phyloP scores from a whole-genome alignment of 345 rosid species.

The Hibiscus syriacus region DNA sequence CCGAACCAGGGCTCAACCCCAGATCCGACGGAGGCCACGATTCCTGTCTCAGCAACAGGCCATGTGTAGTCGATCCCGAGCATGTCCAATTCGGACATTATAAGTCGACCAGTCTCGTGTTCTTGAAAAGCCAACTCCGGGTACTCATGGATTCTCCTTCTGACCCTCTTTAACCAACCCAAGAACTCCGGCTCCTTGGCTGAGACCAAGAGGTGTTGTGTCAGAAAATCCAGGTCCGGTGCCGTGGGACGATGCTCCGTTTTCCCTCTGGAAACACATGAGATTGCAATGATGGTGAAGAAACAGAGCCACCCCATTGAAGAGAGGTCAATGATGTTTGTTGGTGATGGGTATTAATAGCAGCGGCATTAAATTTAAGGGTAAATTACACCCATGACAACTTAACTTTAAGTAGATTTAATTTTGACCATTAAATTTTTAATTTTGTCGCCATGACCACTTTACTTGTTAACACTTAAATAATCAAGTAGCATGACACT shows the following conservation, averaged over 20 bases:
- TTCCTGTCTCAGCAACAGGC: conserved; percentile 66
- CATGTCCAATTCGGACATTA: conserved; percentile 48
- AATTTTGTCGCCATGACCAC: too few species aligned
- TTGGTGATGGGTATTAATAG: too few species aligned
- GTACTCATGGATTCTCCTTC: conserved; percentile 56
- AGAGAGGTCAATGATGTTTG: not conserved
- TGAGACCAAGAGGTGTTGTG: conserved; percentile 29
- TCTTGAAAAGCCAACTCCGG: conserved; percentile 70
- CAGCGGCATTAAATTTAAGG: too few species aligned
- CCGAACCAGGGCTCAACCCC: conserved; percentile 45
- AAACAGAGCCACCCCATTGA: not conserved
- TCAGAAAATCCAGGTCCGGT: conserved; percentile 13
- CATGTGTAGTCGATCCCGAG: conserved; percentile 51
- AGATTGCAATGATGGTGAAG: not conserved
- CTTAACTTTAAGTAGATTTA: too few species aligned
- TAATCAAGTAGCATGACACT: too few species aligned
- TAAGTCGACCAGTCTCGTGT: conserved; percentile 46
- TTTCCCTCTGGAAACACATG: not conserved
- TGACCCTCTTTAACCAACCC: conserved; percentile 50
- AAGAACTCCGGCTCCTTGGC: conserved; percentile 49
- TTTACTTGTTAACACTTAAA: too few species aligned
- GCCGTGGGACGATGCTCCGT: not conserved
- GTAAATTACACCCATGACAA: too few species aligned
- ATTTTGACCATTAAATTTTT: too few species aligned
- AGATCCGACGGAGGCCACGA: conserved; percentile 55